Evolutionary conservation across 768 basidiomycete genomes (phyloP).

Genomic region (Mycena latifolia): DNA sequence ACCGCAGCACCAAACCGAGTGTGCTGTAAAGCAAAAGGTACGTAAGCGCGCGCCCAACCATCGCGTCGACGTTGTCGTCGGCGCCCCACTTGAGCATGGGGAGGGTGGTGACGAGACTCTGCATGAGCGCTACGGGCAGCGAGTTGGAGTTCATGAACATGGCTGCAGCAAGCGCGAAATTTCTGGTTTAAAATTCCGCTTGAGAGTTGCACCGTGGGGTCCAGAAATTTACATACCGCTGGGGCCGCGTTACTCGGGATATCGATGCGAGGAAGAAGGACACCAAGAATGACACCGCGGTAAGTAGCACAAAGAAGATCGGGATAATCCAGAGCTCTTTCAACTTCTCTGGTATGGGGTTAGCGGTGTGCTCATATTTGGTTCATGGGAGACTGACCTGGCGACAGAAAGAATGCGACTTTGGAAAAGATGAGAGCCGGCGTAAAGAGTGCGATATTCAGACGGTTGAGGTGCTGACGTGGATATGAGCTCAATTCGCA

Average conservation of each 20-base stretch:
- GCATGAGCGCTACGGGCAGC: conserved; percentile 94
- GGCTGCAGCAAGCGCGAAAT: conserved; percentile 82
- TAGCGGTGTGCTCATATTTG: no score
- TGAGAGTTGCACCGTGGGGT: no score
- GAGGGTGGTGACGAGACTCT: conserved; percentile 87
- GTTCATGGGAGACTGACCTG: conserved; percentile 57
- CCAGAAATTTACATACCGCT: conserved; percentile 65
- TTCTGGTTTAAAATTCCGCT: conserved; percentile 52
- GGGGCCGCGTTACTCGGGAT: conserved; percentile 78
- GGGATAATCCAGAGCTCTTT: conserved; percentile 89
- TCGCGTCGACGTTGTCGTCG: conserved; percentile 86
- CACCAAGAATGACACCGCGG: conserved; percentile 74
- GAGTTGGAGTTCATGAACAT: conserved; percentile 98
- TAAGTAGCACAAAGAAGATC: conserved; percentile 86
- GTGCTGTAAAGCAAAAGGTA: conserved; percentile 95
- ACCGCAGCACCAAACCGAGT: conserved; percentile 94
- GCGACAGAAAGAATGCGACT: conserved; percentile 92
- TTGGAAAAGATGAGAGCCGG: conserved; percentile 93
- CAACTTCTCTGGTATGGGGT: conserved; percentile 67
- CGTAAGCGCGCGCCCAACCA: conserved; percentile 91
- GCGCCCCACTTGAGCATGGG: conserved; percentile 84
- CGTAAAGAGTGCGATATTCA: conserved; percentile 92
- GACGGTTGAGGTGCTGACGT: conserved; percentile 75
- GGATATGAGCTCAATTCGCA: conserved; percentile 1
- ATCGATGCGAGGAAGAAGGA: conserved; percentile 73